Evolutionary conservation across 192 early-diverging fungal species (phyloP).

Genomic region (Dissophora ornata): DNA sequence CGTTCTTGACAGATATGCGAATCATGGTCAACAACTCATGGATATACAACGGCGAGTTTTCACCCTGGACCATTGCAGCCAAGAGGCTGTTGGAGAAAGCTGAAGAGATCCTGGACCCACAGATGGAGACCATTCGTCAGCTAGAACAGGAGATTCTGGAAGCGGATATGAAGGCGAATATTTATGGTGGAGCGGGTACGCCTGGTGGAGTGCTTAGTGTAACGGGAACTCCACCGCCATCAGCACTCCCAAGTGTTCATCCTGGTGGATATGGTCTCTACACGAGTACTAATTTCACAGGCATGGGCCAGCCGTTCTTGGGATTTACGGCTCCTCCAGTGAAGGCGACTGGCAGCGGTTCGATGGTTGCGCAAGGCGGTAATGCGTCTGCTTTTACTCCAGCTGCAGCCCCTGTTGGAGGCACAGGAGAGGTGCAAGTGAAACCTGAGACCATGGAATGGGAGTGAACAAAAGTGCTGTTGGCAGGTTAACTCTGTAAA

Average conservation of each 20-base stretch:
- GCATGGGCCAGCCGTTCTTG: slow-evolving; percentile 32
- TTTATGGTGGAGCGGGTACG: slow-evolving; percentile 8
- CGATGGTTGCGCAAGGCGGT: not conserved
- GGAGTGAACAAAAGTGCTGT: too few species aligned
- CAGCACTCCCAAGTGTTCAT: slow-evolving; percentile 20
- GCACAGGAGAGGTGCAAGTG: not conserved
- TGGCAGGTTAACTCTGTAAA: too few species aligned
- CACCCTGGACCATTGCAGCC: slow-evolving; percentile 60
- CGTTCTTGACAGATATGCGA: slow-evolving; percentile 63
- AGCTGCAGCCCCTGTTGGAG: not conserved
- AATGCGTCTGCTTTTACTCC: too few species aligned
- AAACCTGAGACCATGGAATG: not conserved
- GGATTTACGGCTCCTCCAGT: slow-evolving; percentile 11
- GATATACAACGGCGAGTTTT: slow-evolving; percentile 62
- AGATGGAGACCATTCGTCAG: slow-evolving; percentile 40
- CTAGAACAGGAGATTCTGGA: slow-evolving; percentile 48
- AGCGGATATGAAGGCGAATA: slow-evolving; percentile 37
- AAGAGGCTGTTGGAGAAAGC: slow-evolving; percentile 51
- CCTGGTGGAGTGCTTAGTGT: slow-evolving; percentile 3
- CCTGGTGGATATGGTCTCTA: slow-evolving; percentile 44
- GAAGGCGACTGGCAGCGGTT: not conserved
- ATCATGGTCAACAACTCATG: slow-evolving; percentile 65
- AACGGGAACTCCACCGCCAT: slow-evolving; percentile 10
- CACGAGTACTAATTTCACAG: slow-evolving; percentile 33
- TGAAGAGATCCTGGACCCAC: slow-evolving; percentile 41